phyloP scores from a whole-genome alignment of 2,329 filamentous ascomycete species.

The Botrytis hyacinthi region DNA sequence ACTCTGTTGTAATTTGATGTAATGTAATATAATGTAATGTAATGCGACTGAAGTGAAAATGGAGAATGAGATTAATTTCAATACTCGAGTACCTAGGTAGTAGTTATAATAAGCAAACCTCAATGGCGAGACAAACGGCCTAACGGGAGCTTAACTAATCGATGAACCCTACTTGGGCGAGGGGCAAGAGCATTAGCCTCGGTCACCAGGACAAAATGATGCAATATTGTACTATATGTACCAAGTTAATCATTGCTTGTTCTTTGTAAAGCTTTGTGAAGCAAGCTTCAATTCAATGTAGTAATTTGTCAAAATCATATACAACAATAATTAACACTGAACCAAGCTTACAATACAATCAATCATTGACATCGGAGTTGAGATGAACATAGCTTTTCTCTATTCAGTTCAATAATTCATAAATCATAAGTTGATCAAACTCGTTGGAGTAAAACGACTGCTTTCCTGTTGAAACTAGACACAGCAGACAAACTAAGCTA shows the following conservation, averaged over 20 bases:
- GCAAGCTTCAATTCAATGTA: neutral
- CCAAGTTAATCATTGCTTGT: neutral
- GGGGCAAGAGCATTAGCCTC: neutral
- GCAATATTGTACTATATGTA: neutral
- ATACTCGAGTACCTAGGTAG: neutral
- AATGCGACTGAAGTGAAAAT: neutral
- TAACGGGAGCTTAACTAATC: neutral
- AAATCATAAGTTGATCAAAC: neutral
- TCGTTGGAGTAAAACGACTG: neutral
- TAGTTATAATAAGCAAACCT: neutral
- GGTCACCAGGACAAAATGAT: neutral
- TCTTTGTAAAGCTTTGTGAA: neutral
- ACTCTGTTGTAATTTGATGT: neutral
- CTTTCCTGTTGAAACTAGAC: neutral
- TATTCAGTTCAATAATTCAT: neutral
- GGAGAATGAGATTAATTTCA: neutral
- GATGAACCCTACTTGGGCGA: neutral
- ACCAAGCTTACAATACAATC: neutral
- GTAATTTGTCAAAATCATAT: neutral
- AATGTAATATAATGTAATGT: no score
- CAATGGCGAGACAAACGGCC: neutral
- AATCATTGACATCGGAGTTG: neutral
- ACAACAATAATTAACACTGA: neutral
- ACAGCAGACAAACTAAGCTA: conserved; percentile 10
- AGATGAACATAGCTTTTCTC: neutral